A percentile compares a stretch with the other conserved stretches of the same genome.
phyloP scores from a whole-genome alignment of 208 protist genomes.

The Trypanosoma vivax region DNA sequence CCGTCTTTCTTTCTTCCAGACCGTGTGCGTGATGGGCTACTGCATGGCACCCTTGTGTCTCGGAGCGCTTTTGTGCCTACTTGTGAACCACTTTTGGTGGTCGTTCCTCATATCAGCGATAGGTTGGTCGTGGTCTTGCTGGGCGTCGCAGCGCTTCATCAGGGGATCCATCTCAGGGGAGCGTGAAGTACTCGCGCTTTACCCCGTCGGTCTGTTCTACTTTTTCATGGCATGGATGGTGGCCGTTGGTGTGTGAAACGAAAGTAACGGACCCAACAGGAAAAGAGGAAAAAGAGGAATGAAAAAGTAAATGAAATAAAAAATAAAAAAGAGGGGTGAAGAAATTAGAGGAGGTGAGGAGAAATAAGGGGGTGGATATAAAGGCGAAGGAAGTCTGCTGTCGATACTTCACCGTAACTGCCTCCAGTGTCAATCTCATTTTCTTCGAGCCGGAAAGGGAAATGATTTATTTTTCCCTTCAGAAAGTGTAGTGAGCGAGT shows the following conservation, averaged over 20 bases:
- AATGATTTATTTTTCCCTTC: too few species aligned
- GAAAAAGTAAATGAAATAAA: constrained; percentile 8
- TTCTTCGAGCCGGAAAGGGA: too few species aligned
- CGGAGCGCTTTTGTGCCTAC: constrained; percentile 32
- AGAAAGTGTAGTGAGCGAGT: too few species aligned
- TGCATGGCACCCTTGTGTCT: constrained; percentile 84
- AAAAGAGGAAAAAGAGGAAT: neutral
- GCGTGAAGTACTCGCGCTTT: constrained; percentile 71
- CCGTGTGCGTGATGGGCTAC: constrained; percentile 93
- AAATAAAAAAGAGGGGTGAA: neutral
- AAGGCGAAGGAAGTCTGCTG: neutral
- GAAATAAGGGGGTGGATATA: neutral
- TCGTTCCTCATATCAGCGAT: constrained; percentile 49
- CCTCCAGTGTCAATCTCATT: too few species aligned
- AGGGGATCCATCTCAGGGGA: constrained; percentile 36
- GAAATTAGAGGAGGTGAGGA: neutral
- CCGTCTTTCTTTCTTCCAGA: constrained; percentile 91
- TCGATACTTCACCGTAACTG: too few species aligned
- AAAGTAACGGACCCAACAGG: neutral
- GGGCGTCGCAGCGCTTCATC: constrained; percentile 90
- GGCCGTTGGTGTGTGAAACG: constrained; percentile 31
- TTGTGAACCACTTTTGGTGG: constrained; percentile 27
- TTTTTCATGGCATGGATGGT: constrained; percentile 88
- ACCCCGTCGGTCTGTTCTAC: constrained; percentile 92
- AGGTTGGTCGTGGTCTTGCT: constrained; percentile 78